Percentiles rank a stretch among this genome's conserved stretches.
Evolutionary conservation across 2,329 filamentous ascomycete species (phyloP).

Genomic region (Pseudopithomyces chartarum): DNA sequence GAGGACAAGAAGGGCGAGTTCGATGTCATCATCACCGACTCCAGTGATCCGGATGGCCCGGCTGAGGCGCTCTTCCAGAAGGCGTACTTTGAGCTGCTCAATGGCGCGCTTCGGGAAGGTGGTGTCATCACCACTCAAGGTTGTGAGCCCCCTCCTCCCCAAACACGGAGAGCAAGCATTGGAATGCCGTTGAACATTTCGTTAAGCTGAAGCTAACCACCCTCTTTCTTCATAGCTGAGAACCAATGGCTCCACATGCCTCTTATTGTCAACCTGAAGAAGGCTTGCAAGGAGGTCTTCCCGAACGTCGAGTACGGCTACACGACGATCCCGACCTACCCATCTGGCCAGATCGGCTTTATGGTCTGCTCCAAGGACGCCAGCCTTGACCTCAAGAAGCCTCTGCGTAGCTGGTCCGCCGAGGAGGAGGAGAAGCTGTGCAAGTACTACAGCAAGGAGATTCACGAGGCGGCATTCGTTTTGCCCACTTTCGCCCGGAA

Average conservation of each 20-base stretch:
- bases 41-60: constrained; percentile 94
- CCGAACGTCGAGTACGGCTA: constrained; percentile 97
- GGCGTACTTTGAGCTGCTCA: constrained; percentile 94
- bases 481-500: constrained; percentile 92
- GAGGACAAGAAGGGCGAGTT: constrained; percentile 96
- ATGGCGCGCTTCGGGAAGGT: constrained; percentile 87
- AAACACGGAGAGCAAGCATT: constrained; percentile 23
- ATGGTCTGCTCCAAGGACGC: constrained; percentile 99
- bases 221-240: constrained; percentile 68
- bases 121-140: constrained; percentile 99
- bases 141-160: constrained; percentile 80
- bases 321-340: constrained; percentile 99
- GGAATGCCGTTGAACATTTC: constrained; percentile 17
- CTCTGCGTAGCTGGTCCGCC: constrained; percentile 76
- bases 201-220: constrained; percentile 30
- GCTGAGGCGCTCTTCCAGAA: constrained; percentile 98
- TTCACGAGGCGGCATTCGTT: constrained; percentile 93
- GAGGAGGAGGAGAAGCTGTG: constrained; percentile 94
- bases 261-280: constrained; percentile 93
- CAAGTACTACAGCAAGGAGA: constrained; percentile 96
- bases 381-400: constrained; percentile 80
- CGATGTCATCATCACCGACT: constrained; percentile 99
- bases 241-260: constrained; percentile 99
- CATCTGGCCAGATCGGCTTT: constrained; percentile 98
- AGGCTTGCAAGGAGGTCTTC: constrained; percentile 96